Evolutionary conservation across 768 basidiomycete genomes (phyloP).

Genomic region (Dendrothele bispora): DNA sequence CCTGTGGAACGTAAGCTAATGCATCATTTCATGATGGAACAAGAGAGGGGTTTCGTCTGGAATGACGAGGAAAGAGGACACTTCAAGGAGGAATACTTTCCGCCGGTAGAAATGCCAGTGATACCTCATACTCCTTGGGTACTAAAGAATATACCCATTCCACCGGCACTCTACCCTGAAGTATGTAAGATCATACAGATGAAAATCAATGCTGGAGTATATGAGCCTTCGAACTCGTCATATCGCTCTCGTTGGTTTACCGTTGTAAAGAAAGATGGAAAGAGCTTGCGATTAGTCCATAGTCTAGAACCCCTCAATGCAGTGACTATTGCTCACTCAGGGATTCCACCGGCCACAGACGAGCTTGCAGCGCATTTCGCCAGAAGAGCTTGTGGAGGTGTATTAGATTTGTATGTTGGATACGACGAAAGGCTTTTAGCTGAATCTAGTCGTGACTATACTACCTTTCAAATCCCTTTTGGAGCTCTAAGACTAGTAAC

Average conservation of each 20-base stretch:
- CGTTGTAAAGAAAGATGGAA: slow-evolving; percentile 16
- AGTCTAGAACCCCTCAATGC: slow-evolving; percentile 26
- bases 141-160: slow-evolving; percentile 12
- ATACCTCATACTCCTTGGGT: slow-evolving; percentile 22
- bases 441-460: slow-evolving; percentile 25
- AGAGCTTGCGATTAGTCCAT: slow-evolving; percentile 20
- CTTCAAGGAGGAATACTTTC: slow-evolving; percentile 20
- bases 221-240: slow-evolving; percentile 6
- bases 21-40: slow-evolving; percentile 10
- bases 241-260: slow-evolving; percentile 8
- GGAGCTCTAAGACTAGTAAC: slow-evolving; percentile 24
- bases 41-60: slow-evolving; percentile 18
- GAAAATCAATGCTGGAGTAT: slow-evolving; percentile 14
- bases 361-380: slow-evolving; percentile 12
- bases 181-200: slow-evolving; percentile 12
- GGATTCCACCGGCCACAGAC: slow-evolving; percentile 14
- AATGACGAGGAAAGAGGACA: slow-evolving; percentile 15
- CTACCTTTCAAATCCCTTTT: slow-evolving; percentile 22
- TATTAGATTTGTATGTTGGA: slow-evolving; percentile 23
- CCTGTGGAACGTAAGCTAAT: slow-evolving; percentile 13
- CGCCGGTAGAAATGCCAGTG: slow-evolving; percentile 17
- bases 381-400: slow-evolving; percentile 14
- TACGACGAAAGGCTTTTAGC: slow-evolving; percentile 27
- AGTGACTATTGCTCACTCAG: slow-evolving; percentile 19
- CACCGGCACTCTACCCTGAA: slow-evolving; percentile 13